Percentiles rank a stretch among this genome's conserved stretches.
These are phyloP conservation scores for Pisolithus sp. DNA, from an alignment of 768 basidiomycete species.

Conservation along the genomic window DNA sequence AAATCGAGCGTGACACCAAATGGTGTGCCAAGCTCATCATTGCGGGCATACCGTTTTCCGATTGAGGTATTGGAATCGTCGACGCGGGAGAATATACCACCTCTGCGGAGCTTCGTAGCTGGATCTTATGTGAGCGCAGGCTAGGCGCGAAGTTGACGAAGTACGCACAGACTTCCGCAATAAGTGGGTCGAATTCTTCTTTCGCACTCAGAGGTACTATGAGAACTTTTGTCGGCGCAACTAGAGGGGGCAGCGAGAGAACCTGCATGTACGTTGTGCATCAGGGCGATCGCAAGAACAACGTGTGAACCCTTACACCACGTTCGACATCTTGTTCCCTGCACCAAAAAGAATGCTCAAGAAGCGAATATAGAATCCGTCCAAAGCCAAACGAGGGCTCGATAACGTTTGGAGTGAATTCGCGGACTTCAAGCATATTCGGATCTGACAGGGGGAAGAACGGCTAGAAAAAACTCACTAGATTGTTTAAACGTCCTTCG, in stretches of 20 bases:
- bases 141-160: background rate
- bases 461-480: slow-evolving; percentile 38
- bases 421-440: slow-evolving; percentile 61
- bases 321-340: slow-evolving; percentile 89
- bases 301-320: slow-evolving; percentile 51
- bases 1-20: slow-evolving; percentile 96
- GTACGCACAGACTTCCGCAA: slow-evolving; percentile 84
- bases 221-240: slow-evolving; percentile 94
- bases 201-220: slow-evolving; percentile 91
- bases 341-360: slow-evolving; percentile 96
- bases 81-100: slow-evolving; percentile 87
- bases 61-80: slow-evolving; percentile 95
- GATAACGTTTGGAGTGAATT: slow-evolving; percentile 96
- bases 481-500: slow-evolving; percentile 84
- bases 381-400: slow-evolving; percentile 98
- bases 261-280: slow-evolving; percentile 43
- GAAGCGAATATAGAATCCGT: slow-evolving; percentile 86
- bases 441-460: slow-evolving; percentile 8
- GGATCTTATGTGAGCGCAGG: slow-evolving; percentile 10
- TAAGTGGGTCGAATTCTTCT: slow-evolving; percentile 76
- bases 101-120: slow-evolving; percentile 84
- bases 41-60: slow-evolving; percentile 94
- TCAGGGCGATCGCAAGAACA: background rate
- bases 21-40: slow-evolving; percentile 97
- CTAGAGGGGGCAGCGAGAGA: slow-evolving; percentile 79